A percentile compares a stretch with the other conserved stretches of the same genome.
phyloP scores from a whole-genome alignment of 495 filamentous ascomycete genomes.

The Jackrogersella minutella region DNA sequence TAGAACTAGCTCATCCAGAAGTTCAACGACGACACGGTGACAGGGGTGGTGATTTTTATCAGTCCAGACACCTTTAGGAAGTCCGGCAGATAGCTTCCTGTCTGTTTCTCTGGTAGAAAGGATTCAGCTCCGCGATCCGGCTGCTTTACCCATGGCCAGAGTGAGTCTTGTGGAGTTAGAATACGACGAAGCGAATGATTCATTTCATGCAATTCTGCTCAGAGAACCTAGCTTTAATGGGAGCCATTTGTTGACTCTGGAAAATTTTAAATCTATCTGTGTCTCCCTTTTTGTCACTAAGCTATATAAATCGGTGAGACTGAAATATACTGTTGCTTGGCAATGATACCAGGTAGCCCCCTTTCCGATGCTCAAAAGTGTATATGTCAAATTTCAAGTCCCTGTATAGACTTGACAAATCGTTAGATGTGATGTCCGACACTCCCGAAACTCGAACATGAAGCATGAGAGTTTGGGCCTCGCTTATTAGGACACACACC shows the following conservation, averaged over 20 bases:
- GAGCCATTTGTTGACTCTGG: background rate
- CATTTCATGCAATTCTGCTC: background rate
- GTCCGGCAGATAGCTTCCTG: background rate
- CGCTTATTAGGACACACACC: background rate
- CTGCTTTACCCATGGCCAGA: background rate
- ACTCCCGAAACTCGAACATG: background rate
- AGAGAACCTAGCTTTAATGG: no score
- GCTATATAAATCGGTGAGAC: background rate
- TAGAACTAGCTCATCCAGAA: conserved; percentile 1
- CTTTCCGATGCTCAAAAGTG: background rate
- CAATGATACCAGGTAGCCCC: background rate
- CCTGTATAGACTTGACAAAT: background rate
- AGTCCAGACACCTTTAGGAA: no score
- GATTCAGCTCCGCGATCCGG: background rate
- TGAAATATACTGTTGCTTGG: background rate
- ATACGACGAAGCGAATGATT: background rate
- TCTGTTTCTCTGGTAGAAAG: background rate
- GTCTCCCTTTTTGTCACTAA: background rate
- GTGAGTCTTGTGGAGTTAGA: background rate
- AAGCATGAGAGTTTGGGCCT: background rate
- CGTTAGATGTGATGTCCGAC: background rate
- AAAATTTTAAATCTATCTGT: background rate
- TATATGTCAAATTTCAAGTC: background rate
- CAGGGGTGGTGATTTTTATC: background rate
- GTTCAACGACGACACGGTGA: conserved; percentile 1